These are phyloP conservation scores for Penicillium angulare DNA, from an alignment of 495 filamentous ascomycete genomes.

Conservation along the genomic window DNA sequence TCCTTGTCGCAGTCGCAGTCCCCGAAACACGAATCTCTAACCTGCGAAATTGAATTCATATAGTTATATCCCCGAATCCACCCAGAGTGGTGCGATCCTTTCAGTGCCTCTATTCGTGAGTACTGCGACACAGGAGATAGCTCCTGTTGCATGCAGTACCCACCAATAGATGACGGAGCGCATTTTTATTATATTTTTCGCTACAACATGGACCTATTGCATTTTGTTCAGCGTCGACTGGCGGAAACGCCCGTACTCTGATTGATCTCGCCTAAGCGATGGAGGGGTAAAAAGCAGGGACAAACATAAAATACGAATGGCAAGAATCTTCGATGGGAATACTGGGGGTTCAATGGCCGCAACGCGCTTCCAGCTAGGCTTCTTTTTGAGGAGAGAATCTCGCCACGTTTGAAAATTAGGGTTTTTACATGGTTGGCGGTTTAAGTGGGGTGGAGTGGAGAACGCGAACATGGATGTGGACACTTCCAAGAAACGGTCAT, in stretches of 20 bases:
- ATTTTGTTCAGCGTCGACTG: constrained; percentile 13
- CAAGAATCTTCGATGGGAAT: not conserved
- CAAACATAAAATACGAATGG: not conserved
- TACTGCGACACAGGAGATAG: constrained; percentile 27
- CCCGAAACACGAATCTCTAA: not conserved
- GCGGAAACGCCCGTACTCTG: not conserved
- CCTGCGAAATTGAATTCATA: not conserved
- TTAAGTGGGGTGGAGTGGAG: too few relatives aligned
- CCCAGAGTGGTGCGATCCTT: constrained; percentile 20
- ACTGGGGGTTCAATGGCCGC: too few relatives aligned
- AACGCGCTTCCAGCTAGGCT: too few relatives aligned
- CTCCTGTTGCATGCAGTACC: constrained; percentile 18
- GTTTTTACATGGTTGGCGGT: too few relatives aligned
- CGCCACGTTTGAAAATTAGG: too few relatives aligned
- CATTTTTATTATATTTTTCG: constrained; percentile 17
- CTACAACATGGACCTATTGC: constrained; percentile 19
- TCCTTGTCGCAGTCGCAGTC: not conserved
- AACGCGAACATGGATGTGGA: too few relatives aligned
- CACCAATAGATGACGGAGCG: constrained; percentile 1
- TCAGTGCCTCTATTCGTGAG: constrained; percentile 11
- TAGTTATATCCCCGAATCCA: constrained; percentile 26
- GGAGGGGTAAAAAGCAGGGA: not conserved
- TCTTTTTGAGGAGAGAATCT: too few relatives aligned
- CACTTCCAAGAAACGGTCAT: too few relatives aligned
- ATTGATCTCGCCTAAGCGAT: not conserved